Evolutionary conservation across 2,329 filamentous ascomycete species (phyloP), one percentile per base, ranked within the genome.

Genomic region (Diaporthe ilicicola): DNA sequence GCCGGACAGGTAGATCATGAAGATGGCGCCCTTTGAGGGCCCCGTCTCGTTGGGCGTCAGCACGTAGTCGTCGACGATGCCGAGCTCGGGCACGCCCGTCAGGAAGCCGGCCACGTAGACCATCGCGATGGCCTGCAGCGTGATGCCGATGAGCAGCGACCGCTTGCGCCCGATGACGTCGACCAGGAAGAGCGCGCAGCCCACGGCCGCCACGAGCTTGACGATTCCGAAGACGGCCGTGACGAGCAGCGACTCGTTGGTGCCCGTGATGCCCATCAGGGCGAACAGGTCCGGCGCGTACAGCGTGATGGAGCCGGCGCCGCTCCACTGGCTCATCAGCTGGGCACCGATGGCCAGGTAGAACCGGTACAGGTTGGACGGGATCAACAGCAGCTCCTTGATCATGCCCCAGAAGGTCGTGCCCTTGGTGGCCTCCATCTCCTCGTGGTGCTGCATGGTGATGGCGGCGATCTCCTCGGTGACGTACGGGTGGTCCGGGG

Each of bases 81-180:
- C 86, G 2, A 89, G 83, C 69, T 86, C 79, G 13, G 92, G 92
- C 2, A 92, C 86, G n/a, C 87, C 83, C 0, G 89, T 89, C 1
- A 92, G 82, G 82, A 90, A 92, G 2, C 80, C 78, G 0, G 89
- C 90, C 15, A 92, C 83, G 77, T 91, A 92, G 74, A 89, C 74
- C 87, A 92, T 91, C 17, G 89, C 75, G 12, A 92, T 78, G 19
- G 85, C 84, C 78, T 92, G 90, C 1, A 91, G 81, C 2, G 82
- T 83, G 74, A 92, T 91, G 2, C 90, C 90, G 0, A 86, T 79
- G 22, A 91, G 83, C 0, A 92, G 84, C 0, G 90, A 85, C 9
- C 89, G 88, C 81, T 94, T 94, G 71, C 93, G 90, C 5, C 93
- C 93, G 74, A 95, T 90, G 67, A 92, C 90, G 75, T 95, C 93